These are phyloP conservation scores for Phytophthora hibernalis DNA, from an alignment of 352 stramenopile genomes.

Conservation along the genomic window DNA sequence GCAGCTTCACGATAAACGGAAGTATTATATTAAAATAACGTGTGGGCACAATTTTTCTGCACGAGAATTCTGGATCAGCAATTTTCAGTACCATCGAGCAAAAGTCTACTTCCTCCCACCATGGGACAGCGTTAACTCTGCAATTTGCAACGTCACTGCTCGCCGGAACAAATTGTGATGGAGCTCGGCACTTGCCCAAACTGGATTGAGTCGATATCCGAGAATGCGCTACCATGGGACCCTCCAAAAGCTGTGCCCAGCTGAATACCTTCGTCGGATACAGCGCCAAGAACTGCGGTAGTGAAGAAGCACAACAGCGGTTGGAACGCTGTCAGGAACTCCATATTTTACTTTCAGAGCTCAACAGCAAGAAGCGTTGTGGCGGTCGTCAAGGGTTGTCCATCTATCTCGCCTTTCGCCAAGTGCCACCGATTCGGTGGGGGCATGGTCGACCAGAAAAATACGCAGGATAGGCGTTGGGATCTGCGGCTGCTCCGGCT, in stretches of 20 bases:
- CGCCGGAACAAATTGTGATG: conserved; percentile 18
- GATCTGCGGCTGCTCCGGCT: conserved; percentile 4
- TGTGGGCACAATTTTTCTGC: too few relatives aligned
- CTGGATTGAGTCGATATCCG: conserved; percentile 16
- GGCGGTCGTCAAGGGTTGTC: background rate
- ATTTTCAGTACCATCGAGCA: too few relatives aligned
- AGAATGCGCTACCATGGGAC: conserved; percentile 16
- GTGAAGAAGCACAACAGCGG: background rate
- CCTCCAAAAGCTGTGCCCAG: conserved; percentile 17
- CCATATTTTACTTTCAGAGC: background rate
- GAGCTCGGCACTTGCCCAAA: conserved; percentile 15
- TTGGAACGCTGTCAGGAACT: background rate
- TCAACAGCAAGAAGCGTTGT: background rate
- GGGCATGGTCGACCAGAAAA: conserved; percentile 4
- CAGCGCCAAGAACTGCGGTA: background rate
- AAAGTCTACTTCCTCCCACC: too few relatives aligned
- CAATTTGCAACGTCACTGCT: conserved; percentile 13
- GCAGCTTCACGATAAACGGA: too few relatives aligned
- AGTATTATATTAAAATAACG: too few relatives aligned
- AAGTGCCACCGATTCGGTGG: background rate
- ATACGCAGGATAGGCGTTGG: conserved; percentile 5
- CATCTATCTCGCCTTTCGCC: background rate
- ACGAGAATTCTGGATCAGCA: too few relatives aligned
- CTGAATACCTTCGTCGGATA: conserved; percentile 4
- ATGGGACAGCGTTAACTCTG: conserved; percentile 16